Conservation (phyloP, 176 grass and related monocot genomes). For the Oryza brachyantha region DNA sequence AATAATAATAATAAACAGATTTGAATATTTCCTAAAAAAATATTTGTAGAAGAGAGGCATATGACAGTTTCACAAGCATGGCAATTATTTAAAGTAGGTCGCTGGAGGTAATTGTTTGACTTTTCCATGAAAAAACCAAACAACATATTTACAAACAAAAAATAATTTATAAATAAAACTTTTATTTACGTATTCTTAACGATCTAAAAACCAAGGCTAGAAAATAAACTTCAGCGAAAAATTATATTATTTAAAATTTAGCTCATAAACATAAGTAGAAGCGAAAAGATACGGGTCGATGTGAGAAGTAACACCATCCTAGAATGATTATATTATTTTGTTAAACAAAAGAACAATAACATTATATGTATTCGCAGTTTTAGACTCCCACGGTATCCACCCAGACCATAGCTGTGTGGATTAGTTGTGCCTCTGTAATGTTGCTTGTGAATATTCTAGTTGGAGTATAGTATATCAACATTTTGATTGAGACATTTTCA, state of each 20-base stretch:
- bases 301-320: not conserved
- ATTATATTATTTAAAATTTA: no score
- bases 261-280: no score
- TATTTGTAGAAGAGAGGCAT: not conserved
- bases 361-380: no score
- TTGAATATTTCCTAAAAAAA: not conserved
- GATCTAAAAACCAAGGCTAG: no score
- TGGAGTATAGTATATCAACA: not conserved
- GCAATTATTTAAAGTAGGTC: not conserved
- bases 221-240: no score
- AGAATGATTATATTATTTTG: constrained; percentile 4
- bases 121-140: no score
- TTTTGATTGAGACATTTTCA: not conserved
- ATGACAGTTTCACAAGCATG: not conserved
- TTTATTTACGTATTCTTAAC: no score
- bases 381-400: not conserved
- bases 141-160: no score
- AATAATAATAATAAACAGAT: constrained; percentile 13
- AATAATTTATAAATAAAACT: no score
- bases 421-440: not conserved
- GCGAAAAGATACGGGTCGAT: no score
- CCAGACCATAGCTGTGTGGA: not conserved
- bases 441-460: not conserved
- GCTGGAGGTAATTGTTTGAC: no score
- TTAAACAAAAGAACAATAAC: no score